Base-by-base conservation (phyloP, 768 basidiomycete genomes). In the Russula ochroleuca region DNA sequence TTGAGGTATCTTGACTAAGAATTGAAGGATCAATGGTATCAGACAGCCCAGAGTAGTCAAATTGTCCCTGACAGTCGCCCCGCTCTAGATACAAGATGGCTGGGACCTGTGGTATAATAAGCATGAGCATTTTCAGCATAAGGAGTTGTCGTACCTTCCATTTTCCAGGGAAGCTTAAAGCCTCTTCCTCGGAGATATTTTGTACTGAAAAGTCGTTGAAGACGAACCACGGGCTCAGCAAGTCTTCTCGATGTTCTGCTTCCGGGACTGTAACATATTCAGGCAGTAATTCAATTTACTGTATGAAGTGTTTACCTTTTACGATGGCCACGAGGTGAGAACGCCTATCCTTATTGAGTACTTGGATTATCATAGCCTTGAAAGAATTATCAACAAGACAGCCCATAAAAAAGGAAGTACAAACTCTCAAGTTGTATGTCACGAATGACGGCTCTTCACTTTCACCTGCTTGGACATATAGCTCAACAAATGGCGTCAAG, bases 131-230 rank as follows among this genome's bases (percentile, higher is more conserved):
- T 15, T 15, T 54, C 48, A 7, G 11, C 40, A 31, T 51, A 45
- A 10, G 10, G 35, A 25, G 25, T 2, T 35, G 37, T 45, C 81
- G 35, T 33, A 90, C 95, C 83, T 99, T 99, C 96, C 96, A 99
- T 51, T 78, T 80, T n/a, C 81, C 86, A 10, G 89, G 85, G 71
- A 97, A 94, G 70, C 87, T 86, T 63, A 98, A 75, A 1, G 92
- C 96, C 69, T 98, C 94, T 38, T 86, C 81, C 74, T 96, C 90
- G 2, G 88, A 78, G 35, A 98, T 84, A 61, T 91, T 90, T 53
- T 80, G 80, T 14, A 99, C 97, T 1, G 86, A 80, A 71, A 99
- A 99, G 71, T 99, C 97, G 71, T 99, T 99, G 84, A 98, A 98
- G 59, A 98, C 74, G 70, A 88, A 88, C 97, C 97, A 99, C 1